A percentile compares a stretch with the other conserved stretches of the same genome.
Conservation (phyloP, 306 rosid genomes). For the Vachellia pachyceras region DNA sequence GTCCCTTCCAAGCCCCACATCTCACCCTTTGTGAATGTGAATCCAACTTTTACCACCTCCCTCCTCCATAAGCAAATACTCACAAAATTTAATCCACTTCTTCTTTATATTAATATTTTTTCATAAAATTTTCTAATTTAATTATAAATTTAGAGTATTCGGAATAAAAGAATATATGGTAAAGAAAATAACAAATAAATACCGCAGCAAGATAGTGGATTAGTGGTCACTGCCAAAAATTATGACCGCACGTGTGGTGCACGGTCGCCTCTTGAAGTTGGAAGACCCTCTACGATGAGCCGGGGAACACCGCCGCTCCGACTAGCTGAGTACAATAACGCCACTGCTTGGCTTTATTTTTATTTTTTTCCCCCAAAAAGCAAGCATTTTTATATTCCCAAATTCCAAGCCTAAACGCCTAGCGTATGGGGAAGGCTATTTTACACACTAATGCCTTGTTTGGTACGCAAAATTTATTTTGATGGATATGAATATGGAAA, state of each 20-base stretch:
- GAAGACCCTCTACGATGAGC: background rate
- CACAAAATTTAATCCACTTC: no score
- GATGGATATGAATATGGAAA: no score
- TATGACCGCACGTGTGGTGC: slow-evolving; percentile 48
- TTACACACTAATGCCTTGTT: no score
- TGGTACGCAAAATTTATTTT: no score
- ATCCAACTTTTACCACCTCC: background rate
- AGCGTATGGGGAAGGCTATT: no score
- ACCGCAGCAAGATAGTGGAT: background rate
- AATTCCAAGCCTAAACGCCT: no score
- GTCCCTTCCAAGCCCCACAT: slow-evolving; percentile 30
- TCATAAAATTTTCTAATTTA: no score
- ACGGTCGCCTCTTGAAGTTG: background rate
- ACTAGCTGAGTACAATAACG: background rate
- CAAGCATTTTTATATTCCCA: background rate
- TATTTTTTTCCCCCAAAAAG: no score
- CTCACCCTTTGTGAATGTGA: slow-evolving; percentile 15
- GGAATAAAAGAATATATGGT: no score
- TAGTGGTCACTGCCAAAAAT: slow-evolving; percentile 16
- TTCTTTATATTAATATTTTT: no score
- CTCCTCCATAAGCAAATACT: no score
- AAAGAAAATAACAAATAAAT: background rate
- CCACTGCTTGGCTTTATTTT: background rate
- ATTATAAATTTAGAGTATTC: no score
- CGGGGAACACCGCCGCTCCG: background rate